Evolutionary conservation across 257 asterid species (phyloP).

Genomic region (Eucommia ulmoides): DNA sequence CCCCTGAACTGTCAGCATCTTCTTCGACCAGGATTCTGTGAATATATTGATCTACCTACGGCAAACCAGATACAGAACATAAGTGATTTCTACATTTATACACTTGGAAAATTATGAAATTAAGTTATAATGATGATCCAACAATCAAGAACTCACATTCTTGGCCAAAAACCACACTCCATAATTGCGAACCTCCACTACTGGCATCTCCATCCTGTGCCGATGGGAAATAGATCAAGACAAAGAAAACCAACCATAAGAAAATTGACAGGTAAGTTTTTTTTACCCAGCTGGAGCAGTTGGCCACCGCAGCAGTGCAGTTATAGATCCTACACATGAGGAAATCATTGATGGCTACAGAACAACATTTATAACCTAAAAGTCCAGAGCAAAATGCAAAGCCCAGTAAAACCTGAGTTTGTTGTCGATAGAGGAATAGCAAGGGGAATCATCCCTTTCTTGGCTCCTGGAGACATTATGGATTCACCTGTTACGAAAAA

Average conservation of each 20-base stretch:
- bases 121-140: no score
- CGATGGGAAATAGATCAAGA: slow-evolving; percentile 15
- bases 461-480: slow-evolving; percentile 78
- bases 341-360: slow-evolving; percentile 7
- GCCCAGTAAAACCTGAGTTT: slow-evolving; percentile 36
- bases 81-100: no score
- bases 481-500: slow-evolving; percentile 45
- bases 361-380: slow-evolving; percentile 6
- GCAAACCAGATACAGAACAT: no score
- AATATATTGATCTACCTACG: slow-evolving; percentile 81
- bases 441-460: slow-evolving; percentile 84
- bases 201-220: slow-evolving; percentile 96
- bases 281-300: slow-evolving; percentile 92
- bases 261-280: slow-evolving; percentile 9
- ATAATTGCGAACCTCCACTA: slow-evolving; percentile 67
- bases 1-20: slow-evolving; percentile 44
- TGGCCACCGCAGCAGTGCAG: slow-evolving; percentile 95
- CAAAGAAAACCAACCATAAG: slow-evolving; percentile 4
- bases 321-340: slow-evolving; percentile 54
- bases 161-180: slow-evolving; percentile 93
- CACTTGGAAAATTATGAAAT: no score
- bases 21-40: slow-evolving; percentile 87
- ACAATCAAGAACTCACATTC: slow-evolving; percentile 37
- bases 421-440: slow-evolving; percentile 69
- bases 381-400: slow-evolving; percentile 4